Conservation (phyloP, 2,329 filamentous ascomycete genomes). For the Lecanicillium sp. region DNA sequence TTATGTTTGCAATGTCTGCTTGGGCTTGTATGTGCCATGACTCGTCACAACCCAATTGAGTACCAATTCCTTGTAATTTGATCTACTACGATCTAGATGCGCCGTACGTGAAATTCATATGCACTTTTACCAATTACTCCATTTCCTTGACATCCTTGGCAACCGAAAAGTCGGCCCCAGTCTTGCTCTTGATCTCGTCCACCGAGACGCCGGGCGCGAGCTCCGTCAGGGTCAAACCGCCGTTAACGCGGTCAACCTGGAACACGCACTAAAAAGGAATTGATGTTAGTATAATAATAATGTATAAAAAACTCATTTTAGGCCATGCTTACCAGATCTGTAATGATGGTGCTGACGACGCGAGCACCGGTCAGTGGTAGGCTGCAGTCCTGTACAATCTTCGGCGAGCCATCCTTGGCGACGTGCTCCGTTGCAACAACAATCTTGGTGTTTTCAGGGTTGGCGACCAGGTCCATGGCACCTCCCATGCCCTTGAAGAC, state of each 20-base stretch:
- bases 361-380: conserved; percentile 59
- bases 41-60: too few species aligned
- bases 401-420: conserved; percentile 59
- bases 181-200: conserved; percentile 63
- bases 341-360: conserved; percentile 66
- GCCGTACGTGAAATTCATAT: too few species aligned
- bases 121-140: conserved; percentile 20
- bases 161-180: conserved; percentile 59
- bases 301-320: too few species aligned
- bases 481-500: conserved; percentile 83
- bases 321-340: conserved; percentile 53
- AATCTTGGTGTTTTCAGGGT: conserved; percentile 64
- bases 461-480: conserved; percentile 66
- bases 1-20: too few species aligned
- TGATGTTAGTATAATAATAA: too few species aligned
- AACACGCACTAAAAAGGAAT: conserved; percentile 51
- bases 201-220: conserved; percentile 60
- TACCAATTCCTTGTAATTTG: too few species aligned
- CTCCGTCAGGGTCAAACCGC: conserved; percentile 60
- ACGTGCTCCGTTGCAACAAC: conserved; percentile 64
- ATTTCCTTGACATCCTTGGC: conserved; percentile 46
- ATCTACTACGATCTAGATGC: too few species aligned
- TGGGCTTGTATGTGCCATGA: too few species aligned
- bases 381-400: conserved; percentile 57
- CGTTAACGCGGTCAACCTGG: conserved; percentile 55